Base-by-base conservation (phyloP, 148 eudicot species). In the Suaeda aralocaspica region DNA sequence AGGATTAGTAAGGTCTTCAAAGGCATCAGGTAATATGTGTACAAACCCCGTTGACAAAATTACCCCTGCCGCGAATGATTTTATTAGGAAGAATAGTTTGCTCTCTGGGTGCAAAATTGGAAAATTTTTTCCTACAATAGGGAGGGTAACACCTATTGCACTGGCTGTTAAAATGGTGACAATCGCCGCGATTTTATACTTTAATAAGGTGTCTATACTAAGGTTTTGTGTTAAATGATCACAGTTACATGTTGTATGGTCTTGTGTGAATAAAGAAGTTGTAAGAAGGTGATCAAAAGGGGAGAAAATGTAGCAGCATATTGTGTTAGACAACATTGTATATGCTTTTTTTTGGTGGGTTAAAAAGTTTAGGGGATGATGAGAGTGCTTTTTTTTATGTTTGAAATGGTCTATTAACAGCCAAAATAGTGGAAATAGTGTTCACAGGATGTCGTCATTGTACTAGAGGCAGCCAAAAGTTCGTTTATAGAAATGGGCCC, bases 11-110 rank as follows among this genome's bases (percentile, higher is more conserved):
- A 81, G 50, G 36, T 31, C 31, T 7, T 73, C 70, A 48, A 69
- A 77, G 0, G 81, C 78, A 18, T 81, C 81, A 15, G 84, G 84
- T 5, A 74, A 16, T 33, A 77, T 64, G 39, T 77, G 84, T 0
- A 81, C 59, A 24, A 67, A 74, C 2, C 84, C 84, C 0, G 84
- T 77, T 26, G 81, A 64, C 13, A 81, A 31, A 45, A 81, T 81
- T 11, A 81, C 84, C 26, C 84, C 84, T 1, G 76, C 81, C 22
- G 84, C 81, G 6, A 81, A 81, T 14, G 81, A 59, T 62, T 81
- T 81, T 0, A 81, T 57, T 1, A 74, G 16, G 72, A 33, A 77
- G 70, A 81, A 81, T 18, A 81, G 3, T 24, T 77, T 72, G 44
- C 69, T 77, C 9, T 48, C 77, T 1, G 83, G 83, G 10, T 41